These are phyloP conservation scores for Saccharum hybrid DNA, from an alignment of 202 grass and related monocot species.

Conservation along the genomic window DNA sequence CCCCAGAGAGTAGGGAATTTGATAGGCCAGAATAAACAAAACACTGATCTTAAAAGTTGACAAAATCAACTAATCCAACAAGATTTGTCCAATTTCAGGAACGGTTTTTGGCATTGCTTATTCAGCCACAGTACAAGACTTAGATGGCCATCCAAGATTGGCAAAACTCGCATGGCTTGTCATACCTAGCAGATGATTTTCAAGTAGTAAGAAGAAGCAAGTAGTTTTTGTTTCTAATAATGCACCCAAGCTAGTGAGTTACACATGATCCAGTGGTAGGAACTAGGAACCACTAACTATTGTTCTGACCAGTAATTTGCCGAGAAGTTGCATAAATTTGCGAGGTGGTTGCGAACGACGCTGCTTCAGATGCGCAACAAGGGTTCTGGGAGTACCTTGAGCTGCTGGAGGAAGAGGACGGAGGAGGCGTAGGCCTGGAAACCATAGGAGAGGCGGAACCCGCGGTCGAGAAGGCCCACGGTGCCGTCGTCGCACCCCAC, in stretches of 20 bases:
- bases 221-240: neutral
- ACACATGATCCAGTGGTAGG: too few species aligned
- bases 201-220: neutral
- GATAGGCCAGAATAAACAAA: too few species aligned
- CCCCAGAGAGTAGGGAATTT: too few species aligned
- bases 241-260: neutral
- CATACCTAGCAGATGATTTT: constrained; percentile 31
- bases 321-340: too few species aligned
- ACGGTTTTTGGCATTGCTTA: too few species aligned
- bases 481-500: constrained; percentile 84
- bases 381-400: constrained; percentile 58
- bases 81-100: too few species aligned
- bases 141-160: too few species aligned
- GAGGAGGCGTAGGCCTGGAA: constrained; percentile 85
- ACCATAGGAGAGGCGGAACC: constrained; percentile 76
- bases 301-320: neutral
- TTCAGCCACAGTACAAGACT: too few species aligned
- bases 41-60: too few species aligned
- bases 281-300: too few species aligned
- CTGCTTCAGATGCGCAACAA: neutral
- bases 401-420: constrained; percentile 92
- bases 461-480: constrained; percentile 81
- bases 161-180: neutral
- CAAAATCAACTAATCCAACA: too few species aligned
- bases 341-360: too few species aligned